phyloP scores from a whole-genome alignment of 257 asterid genomes.

The Solanum arcanum region DNA sequence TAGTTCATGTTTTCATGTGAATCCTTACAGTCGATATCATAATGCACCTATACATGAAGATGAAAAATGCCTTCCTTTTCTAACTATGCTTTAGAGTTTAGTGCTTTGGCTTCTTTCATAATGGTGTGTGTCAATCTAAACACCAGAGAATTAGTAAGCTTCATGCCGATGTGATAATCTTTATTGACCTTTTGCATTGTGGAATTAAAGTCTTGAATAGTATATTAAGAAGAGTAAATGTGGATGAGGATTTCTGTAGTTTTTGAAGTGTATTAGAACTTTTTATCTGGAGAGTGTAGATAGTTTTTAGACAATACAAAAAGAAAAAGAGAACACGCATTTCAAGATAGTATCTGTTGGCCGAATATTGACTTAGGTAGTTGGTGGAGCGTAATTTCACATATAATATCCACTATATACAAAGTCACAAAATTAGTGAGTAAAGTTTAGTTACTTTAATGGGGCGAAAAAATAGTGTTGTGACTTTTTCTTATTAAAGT shows the following conservation, averaged over 20 bases:
- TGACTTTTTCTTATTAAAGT: too few species aligned
- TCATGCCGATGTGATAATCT: not conserved
- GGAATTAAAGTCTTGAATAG: not conserved
- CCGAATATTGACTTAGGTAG: not conserved
- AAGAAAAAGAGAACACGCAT: not conserved
- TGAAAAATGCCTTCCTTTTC: not conserved
- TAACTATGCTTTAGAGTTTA: not conserved
- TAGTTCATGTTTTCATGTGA: not conserved
- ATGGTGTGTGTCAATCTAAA: slow-evolving; percentile 11
- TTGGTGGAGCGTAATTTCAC: not conserved
- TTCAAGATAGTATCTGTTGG: not conserved
- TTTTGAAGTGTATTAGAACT: not conserved
- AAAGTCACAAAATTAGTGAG: not conserved
- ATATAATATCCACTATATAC: not conserved
- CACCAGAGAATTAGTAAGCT: slow-evolving; percentile 5
- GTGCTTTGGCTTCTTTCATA: not conserved
- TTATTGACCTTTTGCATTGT: not conserved
- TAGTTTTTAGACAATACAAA: not conserved
- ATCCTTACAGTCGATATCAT: not conserved
- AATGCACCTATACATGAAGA: not conserved
- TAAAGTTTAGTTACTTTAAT: not conserved
- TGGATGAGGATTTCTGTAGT: not conserved
- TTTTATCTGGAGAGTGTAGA: not conserved
- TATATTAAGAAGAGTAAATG: not conserved
- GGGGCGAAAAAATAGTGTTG: not conserved